Conservation (phyloP, 2,329 filamentous ascomycete species). For the Aspergillus niger region DNA sequence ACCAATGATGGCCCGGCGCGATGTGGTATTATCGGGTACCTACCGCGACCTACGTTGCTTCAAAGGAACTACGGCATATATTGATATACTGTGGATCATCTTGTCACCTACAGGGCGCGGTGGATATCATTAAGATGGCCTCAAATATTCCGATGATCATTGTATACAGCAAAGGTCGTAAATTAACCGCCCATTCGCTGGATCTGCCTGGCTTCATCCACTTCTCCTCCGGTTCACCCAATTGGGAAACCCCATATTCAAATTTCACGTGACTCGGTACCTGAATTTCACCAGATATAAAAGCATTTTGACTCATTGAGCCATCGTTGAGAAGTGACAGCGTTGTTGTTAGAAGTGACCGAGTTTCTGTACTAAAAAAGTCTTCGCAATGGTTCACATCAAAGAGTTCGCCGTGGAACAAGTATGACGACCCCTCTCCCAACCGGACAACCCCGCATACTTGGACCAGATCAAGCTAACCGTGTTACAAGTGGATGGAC, state of each 20-base stretch:
- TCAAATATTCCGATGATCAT: not conserved
- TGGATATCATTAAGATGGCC: not conserved
- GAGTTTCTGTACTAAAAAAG: not conserved
- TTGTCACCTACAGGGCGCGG: not conserved
- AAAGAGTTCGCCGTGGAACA: conserved; percentile 63
- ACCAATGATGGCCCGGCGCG: not conserved
- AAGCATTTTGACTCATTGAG: not conserved
- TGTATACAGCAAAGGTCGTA: not conserved
- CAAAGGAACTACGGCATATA: not conserved
- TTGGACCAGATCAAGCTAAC: not conserved
- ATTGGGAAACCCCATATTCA: not conserved
- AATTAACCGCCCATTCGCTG: not conserved
- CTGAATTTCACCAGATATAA: not conserved
- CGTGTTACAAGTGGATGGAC: conserved; percentile 56
- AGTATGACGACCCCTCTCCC: conserved; percentile 44
- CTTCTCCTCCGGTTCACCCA: not conserved
- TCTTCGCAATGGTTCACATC: conserved; percentile 43
- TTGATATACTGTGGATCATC: not conserved
- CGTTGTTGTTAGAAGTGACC: not conserved
- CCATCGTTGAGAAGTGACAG: not conserved
- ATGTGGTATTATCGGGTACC: conserved; percentile 5
- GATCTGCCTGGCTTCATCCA: not conserved
- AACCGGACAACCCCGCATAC: conserved; percentile 7
- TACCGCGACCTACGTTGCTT: not conserved
- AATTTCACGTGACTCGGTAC: not conserved